phyloP scores from a whole-genome alignment of 148 eudicot species.

The Rhododendron ferrugineum region DNA sequence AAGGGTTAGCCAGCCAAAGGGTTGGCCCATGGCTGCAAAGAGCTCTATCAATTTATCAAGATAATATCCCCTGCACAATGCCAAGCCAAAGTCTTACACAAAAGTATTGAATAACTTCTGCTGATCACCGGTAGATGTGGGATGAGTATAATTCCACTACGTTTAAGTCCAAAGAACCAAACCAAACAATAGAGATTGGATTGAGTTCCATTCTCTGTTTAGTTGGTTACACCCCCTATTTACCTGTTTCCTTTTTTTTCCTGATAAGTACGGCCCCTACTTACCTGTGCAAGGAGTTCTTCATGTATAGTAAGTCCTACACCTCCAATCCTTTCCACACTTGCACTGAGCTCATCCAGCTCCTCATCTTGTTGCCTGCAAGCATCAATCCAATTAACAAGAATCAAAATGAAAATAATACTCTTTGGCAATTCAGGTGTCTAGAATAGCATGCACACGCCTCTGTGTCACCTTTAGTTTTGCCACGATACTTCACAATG shows the following conservation, averaged over 20 bases:
- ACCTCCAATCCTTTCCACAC: constrained; percentile 83
- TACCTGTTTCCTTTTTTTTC: constrained; percentile 36
- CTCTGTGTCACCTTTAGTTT: not conserved
- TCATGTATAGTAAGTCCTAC: constrained; percentile 92
- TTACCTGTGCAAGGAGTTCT: constrained; percentile 85
- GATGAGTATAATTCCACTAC: not conserved
- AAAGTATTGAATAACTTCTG: not conserved
- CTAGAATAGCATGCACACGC: not conserved
- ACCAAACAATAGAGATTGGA: not conserved
- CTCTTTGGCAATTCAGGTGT: not conserved
- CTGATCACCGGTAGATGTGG: not conserved
- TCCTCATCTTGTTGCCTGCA: constrained; percentile 96
- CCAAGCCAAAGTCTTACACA: not conserved
- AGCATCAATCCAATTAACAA: constrained; percentile 13
- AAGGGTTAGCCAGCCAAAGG: not conserved
- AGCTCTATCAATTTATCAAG: not conserved
- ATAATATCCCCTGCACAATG: not conserved
- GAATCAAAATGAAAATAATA: not conserved
- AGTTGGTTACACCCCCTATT: constrained; percentile 3
- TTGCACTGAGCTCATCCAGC: constrained; percentile 84
- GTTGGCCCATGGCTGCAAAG: not conserved
- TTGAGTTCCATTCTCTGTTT: not conserved
- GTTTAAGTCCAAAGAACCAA: not conserved
- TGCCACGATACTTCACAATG: not conserved
- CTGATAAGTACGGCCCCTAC: not conserved